Base-by-base conservation (phyloP, 2,329 filamentous ascomycete genomes). In the Pleurostoma richardsiae region DNA sequence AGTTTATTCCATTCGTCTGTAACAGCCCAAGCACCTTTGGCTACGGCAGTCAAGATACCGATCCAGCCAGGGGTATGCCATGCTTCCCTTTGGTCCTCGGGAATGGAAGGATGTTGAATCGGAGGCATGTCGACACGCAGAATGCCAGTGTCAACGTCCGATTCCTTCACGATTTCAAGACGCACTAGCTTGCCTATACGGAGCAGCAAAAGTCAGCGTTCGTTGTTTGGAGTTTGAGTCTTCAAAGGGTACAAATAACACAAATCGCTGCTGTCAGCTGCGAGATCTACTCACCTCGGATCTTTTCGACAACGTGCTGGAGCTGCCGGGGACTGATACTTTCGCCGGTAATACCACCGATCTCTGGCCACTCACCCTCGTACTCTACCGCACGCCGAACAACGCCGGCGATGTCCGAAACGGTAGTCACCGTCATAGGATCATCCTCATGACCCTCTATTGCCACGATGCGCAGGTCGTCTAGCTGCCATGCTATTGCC, bases 1-100 rank as follows among this genome's bases (percentile, higher is more conserved):
- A 71, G 53, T 43, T 61, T 49, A 49, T 77, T 77, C 60, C 64
- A 73, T 49, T 74, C 70, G 33, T 66, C 64, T 11, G 68, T 64
- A 1, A 70, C 63, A 45, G 63, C 58, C 61, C 67, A 70, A 4
- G 54, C 56, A 0, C 68, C 70, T 3, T 54, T 59, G 5, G 49
- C 42, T 10, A 64, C 59, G 4, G 61, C 67, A 26, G 63, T 44
- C 5, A 76, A 54, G 30, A 69, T 63, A 29, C 64, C 64, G 4
- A 59, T 50, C 3, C 64, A 39, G 38, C 67, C 59, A 2, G 53
- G 51, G 39, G 61, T 59, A 7, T 55, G 41, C 3, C 53, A 47
- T 1, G 46, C 47, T 1, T 61, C 48, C 0, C 56, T 42, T 7
- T 58, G 45, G 7, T 61, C 58, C 4, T 52, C 43, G 2, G 56